A percentile compares a stretch with the other conserved stretches of the same genome.
These are phyloP conservation scores for Neopestalotiopsis clavispora DNA, from an alignment of 2,329 filamentous ascomycete genomes.

Conservation along the genomic window DNA sequence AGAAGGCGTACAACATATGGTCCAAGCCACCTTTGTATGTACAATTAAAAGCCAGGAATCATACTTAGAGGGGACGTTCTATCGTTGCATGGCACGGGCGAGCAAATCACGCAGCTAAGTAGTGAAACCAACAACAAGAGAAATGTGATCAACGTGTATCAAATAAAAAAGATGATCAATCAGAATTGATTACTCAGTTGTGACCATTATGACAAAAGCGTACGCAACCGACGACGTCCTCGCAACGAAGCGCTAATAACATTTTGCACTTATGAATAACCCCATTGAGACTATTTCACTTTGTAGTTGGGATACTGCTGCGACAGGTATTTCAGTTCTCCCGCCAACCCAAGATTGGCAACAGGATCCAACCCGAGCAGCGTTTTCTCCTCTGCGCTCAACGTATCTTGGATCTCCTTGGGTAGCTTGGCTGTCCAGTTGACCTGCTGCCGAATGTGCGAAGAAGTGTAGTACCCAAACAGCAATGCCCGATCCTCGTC, in stretches of 20 bases:
- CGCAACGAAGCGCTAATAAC: no score
- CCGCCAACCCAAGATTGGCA: conserved; percentile 23
- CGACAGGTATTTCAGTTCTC: conserved; percentile 22
- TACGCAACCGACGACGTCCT: no score
- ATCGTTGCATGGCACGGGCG: no score
- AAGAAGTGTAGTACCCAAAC: conserved; percentile 37
- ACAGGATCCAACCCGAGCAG: conserved; percentile 31
- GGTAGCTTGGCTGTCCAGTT: conserved; percentile 37
- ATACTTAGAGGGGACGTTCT: conserved; percentile 18
- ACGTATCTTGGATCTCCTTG: conserved; percentile 30
- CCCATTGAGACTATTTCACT: conserved; percentile 1
- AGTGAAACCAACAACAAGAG: no score
- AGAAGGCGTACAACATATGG: conserved; percentile 13
- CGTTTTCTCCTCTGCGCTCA: conserved; percentile 31
- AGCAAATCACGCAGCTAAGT: no score
- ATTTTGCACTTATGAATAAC: no score
- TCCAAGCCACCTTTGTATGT: background rate
- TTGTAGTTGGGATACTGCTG: conserved; percentile 20
- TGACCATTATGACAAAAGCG: no score
- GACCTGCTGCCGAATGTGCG: conserved; percentile 35
- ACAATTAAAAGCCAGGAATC: background rate
- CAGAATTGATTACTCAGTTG: no score
- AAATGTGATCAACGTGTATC: no score
- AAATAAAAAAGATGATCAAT: no score
- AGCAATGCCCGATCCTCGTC: conserved; percentile 37